Conservation (phyloP, 768 basidiomycete genomes). For the Lactarius quietus region DNA sequence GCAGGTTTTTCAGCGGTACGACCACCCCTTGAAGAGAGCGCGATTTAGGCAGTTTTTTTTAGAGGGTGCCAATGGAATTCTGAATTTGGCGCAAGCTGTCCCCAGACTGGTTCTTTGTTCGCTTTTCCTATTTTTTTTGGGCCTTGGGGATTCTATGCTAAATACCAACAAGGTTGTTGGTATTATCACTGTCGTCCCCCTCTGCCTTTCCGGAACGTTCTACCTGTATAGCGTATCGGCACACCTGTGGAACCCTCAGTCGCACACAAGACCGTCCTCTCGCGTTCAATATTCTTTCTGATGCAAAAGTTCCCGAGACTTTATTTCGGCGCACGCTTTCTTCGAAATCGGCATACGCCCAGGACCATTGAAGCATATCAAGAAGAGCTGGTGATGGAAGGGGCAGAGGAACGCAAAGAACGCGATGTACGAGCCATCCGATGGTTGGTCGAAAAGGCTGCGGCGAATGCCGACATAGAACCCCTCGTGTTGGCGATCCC, state of each 20-base stretch:
- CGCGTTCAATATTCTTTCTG: background rate
- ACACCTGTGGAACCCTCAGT: background rate
- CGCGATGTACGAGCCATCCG: slow-evolving; percentile 1
- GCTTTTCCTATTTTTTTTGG: slow-evolving; percentile 8
- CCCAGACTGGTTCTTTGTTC: background rate
- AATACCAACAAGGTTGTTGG: background rate
- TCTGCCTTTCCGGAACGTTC: background rate
- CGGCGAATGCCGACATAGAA: background rate
- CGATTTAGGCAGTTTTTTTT: background rate
- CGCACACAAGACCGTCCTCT: background rate
- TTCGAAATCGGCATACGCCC: too few species aligned
- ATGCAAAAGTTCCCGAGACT: background rate
- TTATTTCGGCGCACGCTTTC: too few species aligned
- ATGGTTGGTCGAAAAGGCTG: background rate
- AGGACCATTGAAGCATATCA: background rate
- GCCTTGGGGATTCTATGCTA: background rate
- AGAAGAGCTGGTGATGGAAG: background rate
- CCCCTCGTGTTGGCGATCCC: too few species aligned
- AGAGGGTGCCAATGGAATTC: background rate
- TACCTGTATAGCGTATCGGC: background rate
- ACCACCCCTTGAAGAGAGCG: too few species aligned
- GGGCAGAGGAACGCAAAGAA: background rate
- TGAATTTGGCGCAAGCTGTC: background rate
- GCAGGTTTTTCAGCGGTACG: too few species aligned
- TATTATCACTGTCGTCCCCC: background rate